Base-by-base conservation (phyloP, 495 filamentous ascomycete genomes). In the Podospora anserina region DNA sequence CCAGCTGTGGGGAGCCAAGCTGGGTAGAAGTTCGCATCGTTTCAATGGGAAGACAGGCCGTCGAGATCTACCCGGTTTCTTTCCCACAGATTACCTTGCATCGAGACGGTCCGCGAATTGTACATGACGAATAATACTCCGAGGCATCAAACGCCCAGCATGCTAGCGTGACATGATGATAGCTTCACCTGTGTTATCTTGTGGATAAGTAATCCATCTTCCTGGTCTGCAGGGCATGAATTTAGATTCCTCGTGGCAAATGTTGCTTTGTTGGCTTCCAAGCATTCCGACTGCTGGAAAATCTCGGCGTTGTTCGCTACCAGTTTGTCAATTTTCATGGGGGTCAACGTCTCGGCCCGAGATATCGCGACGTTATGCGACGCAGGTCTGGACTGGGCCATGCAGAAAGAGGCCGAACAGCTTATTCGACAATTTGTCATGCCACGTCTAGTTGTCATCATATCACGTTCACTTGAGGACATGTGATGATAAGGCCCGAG, bases 31-130 rank as follows among this genome's bases (percentile, higher is more conserved):
- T 27, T 60, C n/a, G 34, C 61, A 23, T 55, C 64, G 70, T 55
- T 49, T 69, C 54, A 27, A 62, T 30, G 55, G 56, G 59, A 69
- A 27, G 58, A 59, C 18, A 65, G 2, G 18, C 32, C 62, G 19
- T 53, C 58, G 23, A 69, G 68, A 66, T 69, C 71, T 66, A 64
- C 61, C 53, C 64, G 57, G 68, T 69, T 63, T 56, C 55, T 49
- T 13, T 67, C 30, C 61, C 60, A 61, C 5, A 63, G 20, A 64
- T 64, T 65, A 49, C 34, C 60, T 65, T 49, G 49, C 30, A 30
- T 60, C 26, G 66, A 34, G 49, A 34, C 20, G 30, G 59, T 61
- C 26, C 30, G 16, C 18, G 34, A 19, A 63, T 26, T 18, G 13
- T 19, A 39, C 58, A 19, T 30, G 28, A 39, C 15, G 55, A 9